Evolutionary conservation across 306 rosid species (phyloP).

Genomic region (Neltuma alba): DNA sequence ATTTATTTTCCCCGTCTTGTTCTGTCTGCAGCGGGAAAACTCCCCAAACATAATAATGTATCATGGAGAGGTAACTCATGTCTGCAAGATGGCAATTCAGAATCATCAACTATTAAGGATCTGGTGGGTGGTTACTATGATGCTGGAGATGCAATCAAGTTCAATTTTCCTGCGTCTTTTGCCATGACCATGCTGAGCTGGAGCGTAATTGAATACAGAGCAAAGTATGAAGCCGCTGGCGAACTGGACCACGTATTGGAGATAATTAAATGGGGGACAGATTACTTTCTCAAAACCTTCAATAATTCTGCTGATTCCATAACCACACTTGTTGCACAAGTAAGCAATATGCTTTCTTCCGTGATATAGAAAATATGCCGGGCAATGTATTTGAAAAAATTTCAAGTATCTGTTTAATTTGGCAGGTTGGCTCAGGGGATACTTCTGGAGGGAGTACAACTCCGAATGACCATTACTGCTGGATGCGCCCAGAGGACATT

Average conservation of each 20-base stretch:
- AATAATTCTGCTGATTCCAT: conserved; percentile 81
- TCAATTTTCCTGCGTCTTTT: conserved; percentile 79
- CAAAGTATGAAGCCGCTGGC: conserved; percentile 87
- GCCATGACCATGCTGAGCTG: conserved; percentile 92
- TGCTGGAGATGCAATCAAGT: conserved; percentile 98
- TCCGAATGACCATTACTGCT: conserved; percentile 93
- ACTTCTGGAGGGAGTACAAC: conserved; percentile 84
- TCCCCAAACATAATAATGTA: conserved; percentile 92
- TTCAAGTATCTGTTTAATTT: too few relatives aligned
- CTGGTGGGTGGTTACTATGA: conserved; percentile 89
- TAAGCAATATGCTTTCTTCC: conserved; percentile 62
- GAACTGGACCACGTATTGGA: conserved; percentile 88
- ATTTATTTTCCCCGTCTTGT: too few relatives aligned
- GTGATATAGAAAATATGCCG: too few relatives aligned
- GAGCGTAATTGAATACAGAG: conserved; percentile 95
- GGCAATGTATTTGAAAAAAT: too few relatives aligned
- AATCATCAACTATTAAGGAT: conserved; percentile 59
- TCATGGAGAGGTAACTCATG: conserved; percentile 96
- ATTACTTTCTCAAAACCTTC: conserved; percentile 90
- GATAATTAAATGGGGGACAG: conserved; percentile 88
- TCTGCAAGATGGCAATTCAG: conserved; percentile 60
- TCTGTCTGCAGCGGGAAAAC: conserved; percentile 72
- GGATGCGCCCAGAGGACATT: conserved; percentile 98
- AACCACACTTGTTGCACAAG: conserved; percentile 64
- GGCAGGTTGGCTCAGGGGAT: conserved; percentile 79